Evolutionary conservation across 352 stramenopile species (phyloP).

Genomic region (Phytophthora colocasiae): DNA sequence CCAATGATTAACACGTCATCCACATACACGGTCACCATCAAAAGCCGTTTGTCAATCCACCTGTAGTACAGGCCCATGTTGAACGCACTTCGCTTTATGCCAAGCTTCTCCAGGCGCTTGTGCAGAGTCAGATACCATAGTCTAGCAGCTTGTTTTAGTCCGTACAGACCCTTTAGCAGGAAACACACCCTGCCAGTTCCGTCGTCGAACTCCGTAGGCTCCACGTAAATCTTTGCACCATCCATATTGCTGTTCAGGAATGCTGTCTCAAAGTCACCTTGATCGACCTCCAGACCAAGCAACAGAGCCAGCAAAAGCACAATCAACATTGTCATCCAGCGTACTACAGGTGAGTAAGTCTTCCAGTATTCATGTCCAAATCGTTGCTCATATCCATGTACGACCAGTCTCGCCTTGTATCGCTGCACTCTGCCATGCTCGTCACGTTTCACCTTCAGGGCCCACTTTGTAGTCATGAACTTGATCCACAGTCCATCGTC

Average conservation of each 20-base stretch:
- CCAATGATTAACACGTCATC: no score
- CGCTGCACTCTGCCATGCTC: not conserved
- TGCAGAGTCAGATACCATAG: no score
- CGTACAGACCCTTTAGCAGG: no score
- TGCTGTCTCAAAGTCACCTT: conserved; percentile 9
- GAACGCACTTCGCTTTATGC: no score
- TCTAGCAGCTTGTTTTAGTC: no score
- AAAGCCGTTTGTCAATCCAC: no score
- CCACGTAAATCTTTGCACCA: conserved; percentile 10
- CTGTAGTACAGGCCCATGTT: no score
- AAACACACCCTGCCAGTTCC: not conserved
- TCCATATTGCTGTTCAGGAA: conserved; percentile 11
- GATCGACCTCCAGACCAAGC: not conserved
- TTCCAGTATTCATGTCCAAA: not conserved
- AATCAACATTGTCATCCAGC: not conserved
- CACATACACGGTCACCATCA: no score
- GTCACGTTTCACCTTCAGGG: not conserved
- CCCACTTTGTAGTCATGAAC: not conserved
- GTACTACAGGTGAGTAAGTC: conserved; percentile 4
- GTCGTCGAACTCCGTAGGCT: conserved; percentile 6
- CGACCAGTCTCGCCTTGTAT: not conserved
- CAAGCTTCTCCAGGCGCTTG: not conserved
- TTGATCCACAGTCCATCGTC: not conserved
- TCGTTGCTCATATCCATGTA: not conserved
- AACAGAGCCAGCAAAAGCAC: conserved; percentile 2